Conservation (phyloP, 305 asterid genomes). For the Fraxinus floribunda region DNA sequence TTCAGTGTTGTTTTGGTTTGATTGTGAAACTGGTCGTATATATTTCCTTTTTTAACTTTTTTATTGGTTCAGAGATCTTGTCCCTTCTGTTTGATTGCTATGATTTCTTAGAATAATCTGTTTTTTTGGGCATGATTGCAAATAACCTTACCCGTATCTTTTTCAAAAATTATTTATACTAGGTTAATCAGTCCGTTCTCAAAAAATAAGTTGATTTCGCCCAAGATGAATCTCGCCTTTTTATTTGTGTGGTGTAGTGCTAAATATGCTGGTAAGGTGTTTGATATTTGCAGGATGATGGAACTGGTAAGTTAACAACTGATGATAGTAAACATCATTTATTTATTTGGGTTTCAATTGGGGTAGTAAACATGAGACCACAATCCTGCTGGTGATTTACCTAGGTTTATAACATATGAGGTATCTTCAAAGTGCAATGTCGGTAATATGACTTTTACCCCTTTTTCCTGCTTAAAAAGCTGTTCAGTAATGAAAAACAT, state of each 20-base stretch:
- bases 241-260: neutral
- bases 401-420: neutral
- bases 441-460: neutral
- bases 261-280: neutral
- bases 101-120: neutral
- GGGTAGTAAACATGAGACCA: neutral
- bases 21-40: neutral
- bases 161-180: neutral
- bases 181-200: neutral
- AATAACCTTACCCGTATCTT: neutral
- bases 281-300: neutral
- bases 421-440: neutral
- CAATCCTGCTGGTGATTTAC: neutral
- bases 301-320: neutral
- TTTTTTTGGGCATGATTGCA: neutral
- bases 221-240: neutral
- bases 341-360: neutral
- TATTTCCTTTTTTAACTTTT: neutral
- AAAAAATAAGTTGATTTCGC: neutral
- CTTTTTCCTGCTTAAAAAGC: neutral
- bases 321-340: no score
- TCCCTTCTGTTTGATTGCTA: neutral
- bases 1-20: neutral
- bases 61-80: neutral
- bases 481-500: neutral